Percentiles rank a stretch among this genome's conserved stretches.
phyloP scores from a whole-genome alignment of 345 rosid species.

The Hibiscus trionum region DNA sequence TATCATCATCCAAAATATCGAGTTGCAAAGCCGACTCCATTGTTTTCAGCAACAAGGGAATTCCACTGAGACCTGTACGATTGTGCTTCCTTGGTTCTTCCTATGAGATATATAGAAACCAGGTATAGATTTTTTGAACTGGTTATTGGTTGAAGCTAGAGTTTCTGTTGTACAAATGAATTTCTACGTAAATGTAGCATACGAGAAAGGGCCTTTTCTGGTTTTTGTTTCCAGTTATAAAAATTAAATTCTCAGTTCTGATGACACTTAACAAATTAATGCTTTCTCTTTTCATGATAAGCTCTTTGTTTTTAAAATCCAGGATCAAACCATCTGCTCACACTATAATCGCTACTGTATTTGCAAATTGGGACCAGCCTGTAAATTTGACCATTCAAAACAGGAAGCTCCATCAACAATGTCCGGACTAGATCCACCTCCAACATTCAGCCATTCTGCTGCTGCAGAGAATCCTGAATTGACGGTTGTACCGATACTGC shows the following conservation, averaged over 20 bases:
- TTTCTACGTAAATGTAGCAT: neutral
- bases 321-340: constrained; percentile 71
- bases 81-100: neutral
- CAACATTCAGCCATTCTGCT: constrained; percentile 18
- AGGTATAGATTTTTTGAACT: neutral
- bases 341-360: constrained; percentile 86
- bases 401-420: constrained; percentile 30
- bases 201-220: neutral
- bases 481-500: constrained; percentile 22
- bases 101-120: neutral
- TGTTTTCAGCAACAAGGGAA: constrained; percentile 71
- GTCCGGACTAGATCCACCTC: constrained; percentile 19
- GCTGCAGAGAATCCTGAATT: constrained; percentile 17
- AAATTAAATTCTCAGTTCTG: neutral
- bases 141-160: neutral
- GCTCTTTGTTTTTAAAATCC: constrained; percentile 11
- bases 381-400: constrained; percentile 61
- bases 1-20: constrained; percentile 80
- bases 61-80: constrained; percentile 94
- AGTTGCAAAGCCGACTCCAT: constrained; percentile 39
- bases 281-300: neutral
- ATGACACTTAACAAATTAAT: neutral
- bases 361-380: constrained; percentile 92
- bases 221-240: neutral
- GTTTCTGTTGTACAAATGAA: neutral